Conservation (phyloP, 1,139 yeast species). For the Pichia sp. region DNA sequence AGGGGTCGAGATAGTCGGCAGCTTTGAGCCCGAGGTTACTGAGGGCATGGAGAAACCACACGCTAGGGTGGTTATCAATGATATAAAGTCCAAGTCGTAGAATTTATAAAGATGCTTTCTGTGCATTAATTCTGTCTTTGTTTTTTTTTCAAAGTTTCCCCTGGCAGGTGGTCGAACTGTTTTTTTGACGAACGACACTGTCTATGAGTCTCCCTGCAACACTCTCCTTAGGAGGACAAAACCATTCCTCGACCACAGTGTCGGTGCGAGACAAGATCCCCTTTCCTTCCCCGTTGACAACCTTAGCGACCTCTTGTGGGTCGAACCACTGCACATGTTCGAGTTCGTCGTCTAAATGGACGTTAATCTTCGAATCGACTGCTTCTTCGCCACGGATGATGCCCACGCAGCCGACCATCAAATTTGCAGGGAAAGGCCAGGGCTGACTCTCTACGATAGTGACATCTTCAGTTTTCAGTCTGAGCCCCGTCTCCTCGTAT, state of each 20-base stretch:
- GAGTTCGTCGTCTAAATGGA: constrained; percentile 82
- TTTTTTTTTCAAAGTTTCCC: background rate
- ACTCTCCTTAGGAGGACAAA: constrained; percentile 18
- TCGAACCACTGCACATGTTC: constrained; percentile 84
- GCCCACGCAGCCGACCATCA: constrained; percentile 91
- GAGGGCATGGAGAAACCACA: background rate
- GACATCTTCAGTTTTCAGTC: constrained; percentile 45
- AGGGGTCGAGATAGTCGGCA: background rate
- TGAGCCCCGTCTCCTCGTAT: constrained; percentile 94
- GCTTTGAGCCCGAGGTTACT: background rate
- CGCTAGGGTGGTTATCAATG: background rate
- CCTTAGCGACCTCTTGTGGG: constrained; percentile 40
- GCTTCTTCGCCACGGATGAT: constrained; percentile 58
- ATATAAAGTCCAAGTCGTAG: background rate
- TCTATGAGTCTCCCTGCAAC: constrained; percentile 18
- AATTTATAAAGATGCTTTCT: too few species aligned
- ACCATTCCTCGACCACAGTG: constrained; percentile 13
- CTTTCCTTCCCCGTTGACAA: constrained; percentile 4
- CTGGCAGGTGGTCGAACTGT: background rate
- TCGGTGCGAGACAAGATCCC: background rate
- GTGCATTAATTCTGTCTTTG: too few species aligned
- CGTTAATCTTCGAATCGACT: constrained; percentile 52
- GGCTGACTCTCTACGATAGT: constrained; percentile 73
- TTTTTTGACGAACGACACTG: background rate
- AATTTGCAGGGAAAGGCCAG: constrained; percentile 93